phyloP scores from a whole-genome alignment of 306 rosid species.

The Quercus dentata region DNA sequence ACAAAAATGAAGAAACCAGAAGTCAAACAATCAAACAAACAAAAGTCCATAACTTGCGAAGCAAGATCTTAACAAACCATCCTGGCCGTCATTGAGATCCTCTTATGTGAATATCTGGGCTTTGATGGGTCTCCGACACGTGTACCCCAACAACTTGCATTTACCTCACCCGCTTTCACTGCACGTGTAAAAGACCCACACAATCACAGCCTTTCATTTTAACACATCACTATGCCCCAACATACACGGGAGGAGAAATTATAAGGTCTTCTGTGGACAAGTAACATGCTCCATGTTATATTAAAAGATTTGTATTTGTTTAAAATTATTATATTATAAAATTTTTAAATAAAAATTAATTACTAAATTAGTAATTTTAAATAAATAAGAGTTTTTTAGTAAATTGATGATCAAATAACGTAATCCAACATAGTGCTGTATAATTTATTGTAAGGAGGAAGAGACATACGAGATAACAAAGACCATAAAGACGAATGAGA shows the following conservation, averaged over 20 bases:
- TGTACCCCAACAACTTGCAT: background rate
- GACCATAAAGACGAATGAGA: constrained; percentile 2
- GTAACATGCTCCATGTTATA: rapidly evolving
- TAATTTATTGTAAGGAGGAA: no score
- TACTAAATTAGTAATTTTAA: no score
- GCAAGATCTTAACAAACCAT: background rate
- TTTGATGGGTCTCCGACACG: background rate
- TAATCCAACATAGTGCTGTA: no score
- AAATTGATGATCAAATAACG: no score
- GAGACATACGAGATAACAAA: background rate
- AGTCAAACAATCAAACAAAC: no score
- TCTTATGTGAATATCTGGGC: background rate
- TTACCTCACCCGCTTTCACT: background rate
- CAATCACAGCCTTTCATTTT: background rate
- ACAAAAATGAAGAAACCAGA: no score
- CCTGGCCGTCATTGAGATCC: background rate
- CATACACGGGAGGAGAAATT: background rate
- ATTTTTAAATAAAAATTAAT: no score
- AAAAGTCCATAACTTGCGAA: background rate
- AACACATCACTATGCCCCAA: background rate
- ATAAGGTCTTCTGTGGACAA: no score
- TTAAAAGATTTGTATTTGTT: no score
- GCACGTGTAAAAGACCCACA: background rate
- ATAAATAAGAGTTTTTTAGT: no score
- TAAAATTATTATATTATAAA: no score